Evolutionary conservation across 192 early-diverging fungal genomes (phyloP).

Genomic region (Chytriomyces hyalinus): DNA sequence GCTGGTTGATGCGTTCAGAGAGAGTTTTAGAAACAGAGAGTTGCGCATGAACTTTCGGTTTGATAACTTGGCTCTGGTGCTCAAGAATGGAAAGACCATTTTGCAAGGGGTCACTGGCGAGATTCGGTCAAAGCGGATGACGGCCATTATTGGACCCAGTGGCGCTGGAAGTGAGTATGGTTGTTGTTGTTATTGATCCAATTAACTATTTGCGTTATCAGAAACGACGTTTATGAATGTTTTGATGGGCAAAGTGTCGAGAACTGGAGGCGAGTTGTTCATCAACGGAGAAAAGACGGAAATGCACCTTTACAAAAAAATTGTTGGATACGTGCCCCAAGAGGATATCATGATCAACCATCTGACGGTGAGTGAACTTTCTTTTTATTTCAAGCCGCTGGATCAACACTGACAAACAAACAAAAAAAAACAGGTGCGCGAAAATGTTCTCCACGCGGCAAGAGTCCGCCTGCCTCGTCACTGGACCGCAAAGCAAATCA

Average conservation of each 20-base stretch:
- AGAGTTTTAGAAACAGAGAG: constrained; percentile 29
- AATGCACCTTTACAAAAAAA: constrained; percentile 46
- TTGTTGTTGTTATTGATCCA: neutral
- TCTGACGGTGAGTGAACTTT: constrained; percentile 63
- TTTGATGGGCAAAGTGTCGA: constrained; percentile 45
- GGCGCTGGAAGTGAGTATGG: constrained; percentile 72
- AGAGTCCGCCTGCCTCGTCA: constrained; percentile 34
- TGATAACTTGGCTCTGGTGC: constrained; percentile 44
- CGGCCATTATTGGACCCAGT: constrained; percentile 91
- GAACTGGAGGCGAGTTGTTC: constrained; percentile 43
- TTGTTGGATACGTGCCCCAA: constrained; percentile 54
- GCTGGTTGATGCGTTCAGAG: constrained; percentile 32
- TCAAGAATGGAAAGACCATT: constrained; percentile 61
- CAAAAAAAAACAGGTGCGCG: constrained; percentile 51
- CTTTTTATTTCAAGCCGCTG: neutral
- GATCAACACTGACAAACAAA: constrained; percentile 28
- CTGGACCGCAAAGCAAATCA: constrained; percentile 37
- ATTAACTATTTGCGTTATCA: neutral
- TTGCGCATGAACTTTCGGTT: constrained; percentile 51
- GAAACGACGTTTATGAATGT: constrained; percentile 58
- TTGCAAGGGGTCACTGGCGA: constrained; percentile 75
- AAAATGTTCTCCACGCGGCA: constrained; percentile 57
- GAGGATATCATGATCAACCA: constrained; percentile 55
- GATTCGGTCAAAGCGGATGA: constrained; percentile 72
- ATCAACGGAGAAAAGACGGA: constrained; percentile 46